Percentiles rank a stretch among this genome's conserved stretches.
Conservation (phyloP, 257 asterid genomes). For the Jaltomata sinuosa region DNA sequence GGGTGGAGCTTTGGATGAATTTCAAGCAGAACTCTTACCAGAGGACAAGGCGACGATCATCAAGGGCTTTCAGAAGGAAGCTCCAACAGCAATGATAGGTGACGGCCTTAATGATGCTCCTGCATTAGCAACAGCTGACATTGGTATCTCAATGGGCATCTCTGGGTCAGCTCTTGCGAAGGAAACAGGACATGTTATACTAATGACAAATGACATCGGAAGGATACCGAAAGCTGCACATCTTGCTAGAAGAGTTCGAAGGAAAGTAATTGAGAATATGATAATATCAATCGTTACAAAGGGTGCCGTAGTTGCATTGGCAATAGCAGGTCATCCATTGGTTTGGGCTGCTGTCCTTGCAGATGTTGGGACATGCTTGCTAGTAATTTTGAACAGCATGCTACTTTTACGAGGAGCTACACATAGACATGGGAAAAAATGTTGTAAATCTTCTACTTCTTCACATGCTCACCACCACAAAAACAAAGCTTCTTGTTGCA, state of each 20-base stretch:
- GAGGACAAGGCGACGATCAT: conserved; percentile 54
- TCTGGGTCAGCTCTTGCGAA: conserved; percentile 81
- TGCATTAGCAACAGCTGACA: conserved; percentile 69
- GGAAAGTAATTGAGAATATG: conserved; percentile 62
- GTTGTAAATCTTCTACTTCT: conserved; percentile 6
- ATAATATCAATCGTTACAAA: conserved; percentile 40
- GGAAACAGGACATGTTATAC: conserved; percentile 61
- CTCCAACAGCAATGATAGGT: conserved; percentile 73
- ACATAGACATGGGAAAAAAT: background rate
- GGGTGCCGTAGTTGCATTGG: conserved; percentile 52
- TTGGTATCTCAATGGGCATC: conserved; percentile 89
- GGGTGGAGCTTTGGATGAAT: conserved; percentile 40
- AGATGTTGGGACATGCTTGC: conserved; percentile 73
- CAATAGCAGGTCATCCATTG: conserved; percentile 75
- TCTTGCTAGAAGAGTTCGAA: conserved; percentile 39
- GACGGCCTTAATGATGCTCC: conserved; percentile 89
- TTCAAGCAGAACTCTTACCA: conserved; percentile 71
- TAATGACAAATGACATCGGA: conserved; percentile 75
- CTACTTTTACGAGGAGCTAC: conserved; percentile 30
- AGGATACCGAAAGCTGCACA: conserved; percentile 44
- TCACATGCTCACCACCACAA: conserved; percentile 1
- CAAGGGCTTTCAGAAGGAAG: conserved; percentile 48
- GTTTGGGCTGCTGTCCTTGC: conserved; percentile 88
- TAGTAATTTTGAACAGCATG: conserved; percentile 87
- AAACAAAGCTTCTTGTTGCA: background rate